These are phyloP conservation scores for Houttuynia cordata DNA, from an alignment of 164 flowering plant genomes.

Conservation along the genomic window DNA sequence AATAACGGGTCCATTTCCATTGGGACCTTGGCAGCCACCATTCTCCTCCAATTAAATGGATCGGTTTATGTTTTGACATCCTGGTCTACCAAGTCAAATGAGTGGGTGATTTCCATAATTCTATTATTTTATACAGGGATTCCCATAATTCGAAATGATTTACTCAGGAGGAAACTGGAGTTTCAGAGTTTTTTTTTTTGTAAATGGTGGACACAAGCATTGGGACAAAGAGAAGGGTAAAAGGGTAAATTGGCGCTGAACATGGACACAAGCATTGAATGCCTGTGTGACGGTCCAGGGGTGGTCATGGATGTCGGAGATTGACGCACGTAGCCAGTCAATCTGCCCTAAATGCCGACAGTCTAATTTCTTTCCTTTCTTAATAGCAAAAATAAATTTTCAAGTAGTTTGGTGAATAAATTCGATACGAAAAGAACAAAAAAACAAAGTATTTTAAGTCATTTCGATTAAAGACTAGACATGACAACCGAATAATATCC, in stretches of 20 bases:
- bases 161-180: too few species aligned
- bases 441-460: neutral
- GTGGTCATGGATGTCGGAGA: constrained; percentile 15
- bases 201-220: too few species aligned
- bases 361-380: neutral
- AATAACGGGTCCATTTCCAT: too few species aligned
- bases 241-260: neutral
- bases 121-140: too few species aligned
- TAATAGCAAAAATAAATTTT: too few species aligned
- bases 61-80: neutral
- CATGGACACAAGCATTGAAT: constrained; percentile 5
- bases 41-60: neutral
- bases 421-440: neutral
- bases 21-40: too few species aligned
- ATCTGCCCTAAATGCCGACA: neutral
- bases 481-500: neutral
- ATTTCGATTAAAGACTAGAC: neutral
- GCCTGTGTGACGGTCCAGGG: constrained; percentile 7
- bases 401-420: too few species aligned
- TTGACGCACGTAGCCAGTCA: neutral
- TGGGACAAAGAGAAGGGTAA: neutral
- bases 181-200: too few species aligned
- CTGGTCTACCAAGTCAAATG: too few species aligned
- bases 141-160: too few species aligned
- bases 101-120: too few species aligned